Conservation (phyloP, 805 yeast genomes). For the Saccharomycopsis selenospora region DNA sequence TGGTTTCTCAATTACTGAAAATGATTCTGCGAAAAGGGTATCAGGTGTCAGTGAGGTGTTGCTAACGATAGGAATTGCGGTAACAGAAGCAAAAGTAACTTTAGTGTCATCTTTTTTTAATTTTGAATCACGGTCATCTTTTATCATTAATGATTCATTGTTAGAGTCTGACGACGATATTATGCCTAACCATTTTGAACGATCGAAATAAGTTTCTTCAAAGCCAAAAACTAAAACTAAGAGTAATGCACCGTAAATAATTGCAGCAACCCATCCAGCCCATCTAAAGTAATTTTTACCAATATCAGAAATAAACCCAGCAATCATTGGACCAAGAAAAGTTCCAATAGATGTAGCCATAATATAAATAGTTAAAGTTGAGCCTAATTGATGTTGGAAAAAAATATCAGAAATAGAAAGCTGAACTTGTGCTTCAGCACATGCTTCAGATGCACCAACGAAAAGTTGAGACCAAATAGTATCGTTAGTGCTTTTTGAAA, state of each 20-base stretch:
- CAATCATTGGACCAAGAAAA: constrained; percentile 70
- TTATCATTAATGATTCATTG: too few relatives aligned
- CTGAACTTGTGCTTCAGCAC: constrained; percentile 69
- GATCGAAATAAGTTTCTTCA: constrained; percentile 66
- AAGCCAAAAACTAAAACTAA: constrained; percentile 49
- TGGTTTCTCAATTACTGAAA: too few relatives aligned
- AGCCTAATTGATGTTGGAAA: constrained; percentile 70
- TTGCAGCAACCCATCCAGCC: constrained; percentile 66
- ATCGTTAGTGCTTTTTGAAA: constrained; percentile 45
- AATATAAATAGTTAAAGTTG: constrained; percentile 65
- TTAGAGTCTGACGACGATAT: too few relatives aligned
- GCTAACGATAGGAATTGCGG: too few relatives aligned
- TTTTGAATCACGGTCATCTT: too few relatives aligned
- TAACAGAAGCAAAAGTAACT: too few relatives aligned
- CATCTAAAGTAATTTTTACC: constrained; percentile 54
- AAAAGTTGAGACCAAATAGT: constrained; percentile 73
- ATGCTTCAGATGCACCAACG: constrained; percentile 73
- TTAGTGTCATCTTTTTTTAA: too few relatives aligned
- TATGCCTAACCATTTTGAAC: constrained; percentile 33
- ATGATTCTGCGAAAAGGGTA: too few relatives aligned
- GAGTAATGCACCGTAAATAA: constrained; percentile 54
- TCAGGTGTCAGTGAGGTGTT: too few relatives aligned
- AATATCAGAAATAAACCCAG: constrained; percentile 56
- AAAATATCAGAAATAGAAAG: constrained; percentile 65
- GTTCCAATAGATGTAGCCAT: constrained; percentile 71